Conservation (phyloP, 169 alveolate genomes). For the Eimeria tenella region DNA sequence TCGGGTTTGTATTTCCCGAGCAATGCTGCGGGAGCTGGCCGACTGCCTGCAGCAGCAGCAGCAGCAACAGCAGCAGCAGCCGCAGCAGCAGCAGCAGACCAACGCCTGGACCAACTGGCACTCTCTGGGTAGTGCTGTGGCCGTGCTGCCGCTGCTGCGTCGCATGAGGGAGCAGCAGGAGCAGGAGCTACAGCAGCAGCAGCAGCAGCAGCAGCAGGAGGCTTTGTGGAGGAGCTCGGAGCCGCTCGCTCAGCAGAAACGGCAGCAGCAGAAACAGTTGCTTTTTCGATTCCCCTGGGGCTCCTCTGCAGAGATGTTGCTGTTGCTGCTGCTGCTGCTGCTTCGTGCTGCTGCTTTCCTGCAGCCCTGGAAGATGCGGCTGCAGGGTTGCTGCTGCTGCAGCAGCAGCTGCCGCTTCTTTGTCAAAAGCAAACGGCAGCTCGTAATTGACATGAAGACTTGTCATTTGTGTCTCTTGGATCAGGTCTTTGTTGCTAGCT, state of each 20-base stretch:
- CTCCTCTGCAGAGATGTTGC: background rate
- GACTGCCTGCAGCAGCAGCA: background rate
- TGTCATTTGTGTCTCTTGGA: background rate
- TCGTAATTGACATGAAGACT: background rate
- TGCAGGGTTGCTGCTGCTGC: background rate
- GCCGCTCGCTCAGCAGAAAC: background rate
- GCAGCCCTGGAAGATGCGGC: background rate
- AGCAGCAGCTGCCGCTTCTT: background rate
- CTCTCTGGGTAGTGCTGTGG: background rate
- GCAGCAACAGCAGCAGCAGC: slow-evolving; percentile 11
- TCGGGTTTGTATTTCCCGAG: background rate
- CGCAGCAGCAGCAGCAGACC: background rate
- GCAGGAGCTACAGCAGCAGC: background rate
- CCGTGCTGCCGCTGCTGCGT: slow-evolving; percentile 7
- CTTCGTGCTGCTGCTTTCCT: background rate
- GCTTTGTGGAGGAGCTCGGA: background rate
- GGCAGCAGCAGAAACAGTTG: background rate
- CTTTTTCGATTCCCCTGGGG: background rate
- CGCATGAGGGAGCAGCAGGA: background rate
- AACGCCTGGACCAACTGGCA: background rate
- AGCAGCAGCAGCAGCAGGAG: slow-evolving; percentile 10
- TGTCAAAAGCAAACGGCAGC: background rate
- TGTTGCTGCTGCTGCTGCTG: slow-evolving; percentile 39
- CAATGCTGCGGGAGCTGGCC: background rate
- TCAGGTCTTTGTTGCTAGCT: background rate